Base-by-base conservation (phyloP, 148 eudicot species). In the Camellia japonica region DNA sequence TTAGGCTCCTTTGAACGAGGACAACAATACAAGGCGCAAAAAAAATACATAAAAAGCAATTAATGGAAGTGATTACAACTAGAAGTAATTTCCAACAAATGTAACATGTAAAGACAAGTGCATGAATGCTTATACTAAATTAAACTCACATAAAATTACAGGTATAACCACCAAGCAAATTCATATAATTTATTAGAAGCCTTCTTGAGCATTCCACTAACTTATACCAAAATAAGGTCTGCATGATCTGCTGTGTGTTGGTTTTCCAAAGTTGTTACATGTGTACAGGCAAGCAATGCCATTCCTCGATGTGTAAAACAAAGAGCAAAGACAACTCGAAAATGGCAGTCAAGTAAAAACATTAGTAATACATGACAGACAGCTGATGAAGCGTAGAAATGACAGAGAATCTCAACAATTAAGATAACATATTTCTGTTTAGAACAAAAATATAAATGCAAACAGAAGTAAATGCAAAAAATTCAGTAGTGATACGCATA, bases 171-270 rank as follows among this genome's bases (percentile, higher is more conserved):
- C 52, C 52, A 44, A 15, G 44, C 15, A 10, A 42, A 68, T 44
- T 68, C 7, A 0, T 42, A 68, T 15, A 20, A 42, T 6, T 14
- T 4, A 44, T 7, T 16, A 68, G 72, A 68, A 68, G 72, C 52
- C 51, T 16, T 15, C 16, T 43, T 68, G 72, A 49, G 52, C 52
- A 49, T 49, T 49, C 52, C 52, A 49, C 6, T 49, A 2, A 49
- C 52, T 49, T 49, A 2, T 49, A 49, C 52, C 6, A 49, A 49
- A 49, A 49, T 49, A 49, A 49, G 52, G 49, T 12, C 20, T 42
- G 72, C 72, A 43, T 68, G 72, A 68, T 68, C 72, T 16, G 72
- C 54, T 68, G 54, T 49, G 16, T 0, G 72, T 4, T 68, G 72
- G 72, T 42, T 68, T 49, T 49, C 44, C 52, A 6, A 68, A 68